Evolutionary conservation across 441 rosid species (phyloP), one percentile per base, ranked within the genome.

Genomic region (Pelargonium fulgidum): DNA sequence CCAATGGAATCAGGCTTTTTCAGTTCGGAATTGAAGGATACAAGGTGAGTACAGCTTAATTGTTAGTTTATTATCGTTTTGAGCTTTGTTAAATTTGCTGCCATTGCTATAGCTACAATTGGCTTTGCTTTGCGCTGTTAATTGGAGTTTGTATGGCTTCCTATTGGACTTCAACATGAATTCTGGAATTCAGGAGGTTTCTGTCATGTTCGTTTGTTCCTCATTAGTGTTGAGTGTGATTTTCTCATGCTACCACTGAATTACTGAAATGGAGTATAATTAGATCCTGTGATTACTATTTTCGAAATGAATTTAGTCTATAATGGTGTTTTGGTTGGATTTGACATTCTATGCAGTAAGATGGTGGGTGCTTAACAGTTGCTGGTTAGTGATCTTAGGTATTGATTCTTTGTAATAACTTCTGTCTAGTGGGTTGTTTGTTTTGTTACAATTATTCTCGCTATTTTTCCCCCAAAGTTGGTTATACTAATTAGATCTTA

Each of bases 21-120:
- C 89, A 87, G 77, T 87, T 87, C 72, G 92, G 85, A 54, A 87
- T 87, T 78, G 85, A 86, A 75, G 82, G 89, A 67, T 71, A 80
- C 62, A 87, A 87, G 90, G 92, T 85, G 54, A 6, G 3, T 24
- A n/a, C 63, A 70, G 59, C 22, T 29, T 12, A 41, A 41, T n/a
- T 52, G 3, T 52, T 52, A 52, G 5, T 17, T 52, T 52, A 22
- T 52, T 17, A 52, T 16, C 17, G 59, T 54, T 54, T 14, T 17
- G 17, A 16, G 61, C 11, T 54, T 16, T 7, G 7, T 16, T 54
- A 2, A 54, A 54, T 14, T 14, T 14, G 22, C 22, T 54, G 61
- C 17, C 59, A 52, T 52, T 54, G 61, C 16, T 54, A 14, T 7
- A 4, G 61, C 61, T 54, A 16, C 61, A 54, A n/a, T 54, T 14